Evolutionary conservation across 805 yeast species (phyloP), one percentile per base, ranked within the genome.

Genomic region (Sugiyamaella smithiae): DNA sequence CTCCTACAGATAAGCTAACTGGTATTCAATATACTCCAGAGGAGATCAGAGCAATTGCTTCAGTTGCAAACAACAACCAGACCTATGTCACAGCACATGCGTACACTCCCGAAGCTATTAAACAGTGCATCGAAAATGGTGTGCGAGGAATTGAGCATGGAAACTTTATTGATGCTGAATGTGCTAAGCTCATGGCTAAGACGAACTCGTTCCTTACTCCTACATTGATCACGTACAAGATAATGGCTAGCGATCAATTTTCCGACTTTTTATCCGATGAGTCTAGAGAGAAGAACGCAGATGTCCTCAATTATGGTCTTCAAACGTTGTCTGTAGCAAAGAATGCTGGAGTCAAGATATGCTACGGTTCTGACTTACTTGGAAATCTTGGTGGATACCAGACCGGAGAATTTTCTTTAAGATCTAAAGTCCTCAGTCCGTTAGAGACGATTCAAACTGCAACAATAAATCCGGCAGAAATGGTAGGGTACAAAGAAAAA

Each of bases 141-240:
- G 44, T 40, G 23, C 44, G 44, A 16, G 44, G 44, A 8, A 40
- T 24, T 3, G 44, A 40, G 32, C 44, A 40, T 24, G 44, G 44
- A 11, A 40, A 40, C 33, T 40, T 40, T n/a, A 40, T 40, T 40
- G 99, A 93, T 69, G 97, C 97, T 52, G 97, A 90, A 72, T 80
- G 93, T 64, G 96, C 89, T 71, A 96, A 96, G 53, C 79, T 93
- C 57, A 82, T 93, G 80, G 97, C 91, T 72, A 80, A 87, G 67
- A 87, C 88, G 7, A 28, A 28, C n/a, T 24, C 44, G 3, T 22
- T 14, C 20, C 33, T 40, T 9, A 40, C 44, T 28, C 44, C 44
- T 3, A 24, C 44, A 7, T 26, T 40, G 20, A 40, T 40, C 33
- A 40, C 44, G 9, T 40, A 40, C 32, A 40, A 40, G 32, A 24